Conservation (phyloP, 2,329 filamentous ascomycete species). For the Ilyonectria sp. region DNA sequence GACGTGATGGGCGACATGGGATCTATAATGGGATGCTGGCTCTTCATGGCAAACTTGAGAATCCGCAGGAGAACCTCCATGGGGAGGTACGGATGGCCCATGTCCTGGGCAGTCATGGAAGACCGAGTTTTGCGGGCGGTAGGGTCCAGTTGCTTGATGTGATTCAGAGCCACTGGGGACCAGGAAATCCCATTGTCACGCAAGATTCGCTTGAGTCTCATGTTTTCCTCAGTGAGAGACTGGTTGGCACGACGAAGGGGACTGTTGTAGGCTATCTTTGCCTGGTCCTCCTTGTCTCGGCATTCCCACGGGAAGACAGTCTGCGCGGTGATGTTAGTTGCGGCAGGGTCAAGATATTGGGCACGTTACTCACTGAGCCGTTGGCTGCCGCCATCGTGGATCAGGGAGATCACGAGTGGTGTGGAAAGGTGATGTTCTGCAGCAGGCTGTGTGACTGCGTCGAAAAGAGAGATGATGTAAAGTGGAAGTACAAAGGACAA, state of each 20-base stretch:
- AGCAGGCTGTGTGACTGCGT: constrained; percentile 21
- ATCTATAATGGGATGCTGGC: constrained; percentile 66
- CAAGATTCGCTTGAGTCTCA: constrained; percentile 65
- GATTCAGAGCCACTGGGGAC: constrained; percentile 57
- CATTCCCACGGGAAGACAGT: constrained; percentile 63
- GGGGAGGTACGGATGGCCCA: constrained; percentile 61
- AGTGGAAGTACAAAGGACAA: constrained; percentile 9
- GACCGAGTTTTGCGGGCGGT: constrained; percentile 53
- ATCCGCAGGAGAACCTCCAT: constrained; percentile 68
- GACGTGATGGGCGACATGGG: constrained; percentile 62
- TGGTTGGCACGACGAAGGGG: constrained; percentile 64
- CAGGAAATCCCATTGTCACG: constrained; percentile 68
- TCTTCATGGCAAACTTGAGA: constrained; percentile 66
- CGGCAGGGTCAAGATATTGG: neutral
- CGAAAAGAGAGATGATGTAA: constrained; percentile 3
- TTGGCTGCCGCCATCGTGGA: constrained; percentile 38
- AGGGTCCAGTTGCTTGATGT: constrained; percentile 51
- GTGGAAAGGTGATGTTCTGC: constrained; percentile 16
- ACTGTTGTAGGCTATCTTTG: constrained; percentile 63
- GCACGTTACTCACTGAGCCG: constrained; percentile 38
- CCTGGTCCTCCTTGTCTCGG: constrained; percentile 67
- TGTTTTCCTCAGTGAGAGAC: constrained; percentile 64
- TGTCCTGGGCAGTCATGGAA: constrained; percentile 48
- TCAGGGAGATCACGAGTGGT: constrained; percentile 25
- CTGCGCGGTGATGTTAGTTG: constrained; percentile 40